Percentiles rank a stretch among this genome's conserved stretches.
phyloP scores from a whole-genome alignment of 768 basidiomycete genomes.

The Rhodotorula taiwanensis region DNA sequence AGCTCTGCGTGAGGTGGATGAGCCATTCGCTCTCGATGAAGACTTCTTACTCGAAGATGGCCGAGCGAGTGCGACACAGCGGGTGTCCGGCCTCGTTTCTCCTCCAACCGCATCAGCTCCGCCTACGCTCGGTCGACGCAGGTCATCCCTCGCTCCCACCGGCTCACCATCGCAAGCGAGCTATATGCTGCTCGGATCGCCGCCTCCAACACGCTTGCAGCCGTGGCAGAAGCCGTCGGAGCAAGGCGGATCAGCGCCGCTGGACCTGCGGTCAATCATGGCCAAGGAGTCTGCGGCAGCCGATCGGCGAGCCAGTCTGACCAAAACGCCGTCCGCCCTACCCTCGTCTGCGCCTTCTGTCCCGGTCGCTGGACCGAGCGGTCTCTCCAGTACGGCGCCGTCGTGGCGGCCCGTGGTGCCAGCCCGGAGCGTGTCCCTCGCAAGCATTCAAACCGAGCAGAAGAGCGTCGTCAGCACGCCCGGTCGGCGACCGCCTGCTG shows the following conservation, averaged over 20 bases:
- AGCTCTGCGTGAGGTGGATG: slow-evolving; percentile 29
- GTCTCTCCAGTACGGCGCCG: not conserved
- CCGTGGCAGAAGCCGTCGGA: slow-evolving; percentile 22
- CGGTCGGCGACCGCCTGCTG: slow-evolving; percentile 8
- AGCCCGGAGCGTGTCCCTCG: slow-evolving; percentile 10
- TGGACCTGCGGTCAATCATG: slow-evolving; percentile 32
- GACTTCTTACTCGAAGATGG: slow-evolving; percentile 32
- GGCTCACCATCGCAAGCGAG: slow-evolving; percentile 18
- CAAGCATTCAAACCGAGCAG: slow-evolving; percentile 18
- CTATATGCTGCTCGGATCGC: slow-evolving; percentile 33
- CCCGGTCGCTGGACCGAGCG: not conserved
- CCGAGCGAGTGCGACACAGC: not conserved
- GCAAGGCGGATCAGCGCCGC: slow-evolving; percentile 4
- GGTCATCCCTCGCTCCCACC: slow-evolving; percentile 3
- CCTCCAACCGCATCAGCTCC: not conserved
- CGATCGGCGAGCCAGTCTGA: not conserved
- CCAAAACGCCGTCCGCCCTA: not conserved
- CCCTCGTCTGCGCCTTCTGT: not conserved
- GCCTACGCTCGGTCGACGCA: not conserved
- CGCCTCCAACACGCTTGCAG: slow-evolving; percentile 27
- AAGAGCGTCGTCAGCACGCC: slow-evolving; percentile 8
- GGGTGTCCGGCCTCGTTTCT: not conserved
- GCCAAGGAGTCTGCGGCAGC: slow-evolving; percentile 14
- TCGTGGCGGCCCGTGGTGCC: slow-evolving; percentile 19
- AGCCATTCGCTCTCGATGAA: slow-evolving; percentile 35